Percentiles rank a stretch among this genome's conserved stretches.
Conservation (phyloP, 129 eudicot genomes). For the Flaveria sonorensis region DNA sequence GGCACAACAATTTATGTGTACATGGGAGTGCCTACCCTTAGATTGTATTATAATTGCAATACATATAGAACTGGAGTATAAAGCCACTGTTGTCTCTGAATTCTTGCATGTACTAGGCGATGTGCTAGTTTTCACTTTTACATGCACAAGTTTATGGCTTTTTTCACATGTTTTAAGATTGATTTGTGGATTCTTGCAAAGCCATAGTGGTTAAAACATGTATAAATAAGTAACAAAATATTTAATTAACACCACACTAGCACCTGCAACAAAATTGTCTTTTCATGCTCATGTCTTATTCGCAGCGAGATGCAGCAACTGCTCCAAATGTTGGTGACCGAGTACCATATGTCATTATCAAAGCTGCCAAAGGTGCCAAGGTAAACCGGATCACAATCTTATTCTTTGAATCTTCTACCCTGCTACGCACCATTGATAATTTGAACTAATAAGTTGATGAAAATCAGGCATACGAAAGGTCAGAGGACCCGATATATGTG, state of each 20-base stretch:
- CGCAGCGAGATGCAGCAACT: conserved; percentile 97
- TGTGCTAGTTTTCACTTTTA: not conserved
- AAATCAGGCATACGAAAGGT: conserved; percentile 86
- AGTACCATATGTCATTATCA: conserved; percentile 93
- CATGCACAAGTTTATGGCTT: not conserved
- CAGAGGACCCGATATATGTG: conserved; percentile 96
- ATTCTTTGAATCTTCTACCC: conserved; percentile 5
- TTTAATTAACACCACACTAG: not conserved
- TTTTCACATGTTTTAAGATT: conserved; percentile 1
- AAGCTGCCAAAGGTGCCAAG: conserved; percentile 98
- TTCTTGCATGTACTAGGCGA: not conserved
- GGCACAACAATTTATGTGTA: not conserved
- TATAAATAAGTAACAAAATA: not conserved
- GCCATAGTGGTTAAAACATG: not conserved
- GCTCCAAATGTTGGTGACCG: conserved; percentile 98
- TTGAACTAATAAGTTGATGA: conserved; percentile 26
- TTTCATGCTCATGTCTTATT: conserved; percentile 14
- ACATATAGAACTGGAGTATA: not conserved
- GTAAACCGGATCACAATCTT: conserved; percentile 36
- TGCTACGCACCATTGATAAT: not conserved
- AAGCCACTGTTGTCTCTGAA: not conserved
- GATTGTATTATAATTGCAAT: not conserved
- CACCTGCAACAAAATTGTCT: not conserved
- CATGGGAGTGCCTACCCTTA: conserved; percentile 2
- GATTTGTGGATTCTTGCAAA: not conserved